Percentiles rank a stretch among this genome's conserved stretches.
Evolutionary conservation across 306 rosid genomes (phyloP).

Genomic region (apple (Malus domestica)): DNA sequence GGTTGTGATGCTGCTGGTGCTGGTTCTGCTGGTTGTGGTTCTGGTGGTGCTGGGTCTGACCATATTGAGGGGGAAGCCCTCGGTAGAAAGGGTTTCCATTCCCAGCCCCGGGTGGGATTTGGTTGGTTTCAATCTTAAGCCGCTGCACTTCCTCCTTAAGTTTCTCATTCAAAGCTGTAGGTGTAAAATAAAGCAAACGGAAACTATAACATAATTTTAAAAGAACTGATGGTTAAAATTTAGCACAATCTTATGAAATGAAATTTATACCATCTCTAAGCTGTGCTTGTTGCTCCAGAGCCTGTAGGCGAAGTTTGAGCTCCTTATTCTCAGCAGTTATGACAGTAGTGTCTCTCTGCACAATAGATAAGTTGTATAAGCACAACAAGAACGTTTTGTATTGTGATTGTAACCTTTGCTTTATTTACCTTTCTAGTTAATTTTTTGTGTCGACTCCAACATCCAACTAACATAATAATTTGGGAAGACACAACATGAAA

Average conservation of each 20-base stretch:
- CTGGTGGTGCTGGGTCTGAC: conserved; percentile 47
- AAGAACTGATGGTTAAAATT: neutral
- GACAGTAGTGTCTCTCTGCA: conserved; percentile 87
- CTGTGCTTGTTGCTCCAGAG: conserved; percentile 82
- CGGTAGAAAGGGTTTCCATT: conserved; percentile 48
- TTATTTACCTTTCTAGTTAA: neutral
- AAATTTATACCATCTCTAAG: conserved; percentile 77
- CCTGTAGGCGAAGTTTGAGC: conserved; percentile 78
- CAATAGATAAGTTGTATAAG: conserved; percentile 8
- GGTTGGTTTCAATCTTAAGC: conserved; percentile 63
- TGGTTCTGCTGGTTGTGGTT: conserved; percentile 44
- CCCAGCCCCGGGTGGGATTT: conserved; percentile 31
- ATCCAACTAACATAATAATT: neutral
- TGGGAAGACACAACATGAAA: neutral
- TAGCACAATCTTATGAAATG: neutral
- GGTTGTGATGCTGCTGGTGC: conserved; percentile 43
- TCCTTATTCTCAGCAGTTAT: conserved; percentile 72
- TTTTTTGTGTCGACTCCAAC: conserved; percentile 1
- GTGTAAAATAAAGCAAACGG: neutral
- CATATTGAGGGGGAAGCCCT: conserved; percentile 57
- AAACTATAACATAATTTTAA: neutral
- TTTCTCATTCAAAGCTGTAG: conserved; percentile 70
- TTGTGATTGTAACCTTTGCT: neutral
- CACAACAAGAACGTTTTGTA: neutral
- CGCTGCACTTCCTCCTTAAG: conserved; percentile 79